A percentile compares a stretch with the other conserved stretches of the same genome.
Conservation (phyloP, 1,284 basidiomycete species). For the Rhodotorula sp. region DNA sequence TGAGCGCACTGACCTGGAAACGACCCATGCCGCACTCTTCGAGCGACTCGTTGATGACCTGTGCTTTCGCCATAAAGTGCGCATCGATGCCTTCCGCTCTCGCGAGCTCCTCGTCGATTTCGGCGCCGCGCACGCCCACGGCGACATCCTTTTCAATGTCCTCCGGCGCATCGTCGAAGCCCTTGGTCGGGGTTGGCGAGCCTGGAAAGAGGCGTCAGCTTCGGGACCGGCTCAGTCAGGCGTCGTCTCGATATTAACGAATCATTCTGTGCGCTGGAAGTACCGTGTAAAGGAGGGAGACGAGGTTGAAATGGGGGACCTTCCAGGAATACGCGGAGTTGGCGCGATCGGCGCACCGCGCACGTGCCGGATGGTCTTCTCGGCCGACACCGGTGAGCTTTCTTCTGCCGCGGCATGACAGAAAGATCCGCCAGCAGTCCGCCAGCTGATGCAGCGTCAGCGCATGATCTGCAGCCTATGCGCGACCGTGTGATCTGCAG, state of each 20-base stretch:
- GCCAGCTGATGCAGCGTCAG: too few species aligned
- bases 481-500: too few species aligned
- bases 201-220: neutral
- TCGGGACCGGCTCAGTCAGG: too few species aligned
- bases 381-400: too few species aligned
- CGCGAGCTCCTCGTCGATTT: neutral
- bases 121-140: neutral
- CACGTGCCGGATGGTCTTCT: too few species aligned
- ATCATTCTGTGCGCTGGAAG: neutral
- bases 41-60: slow-evolving; percentile 1
- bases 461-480: too few species aligned
- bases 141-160: neutral
- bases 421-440: too few species aligned
- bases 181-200: neutral
- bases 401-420: too few species aligned
- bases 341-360: too few species aligned
- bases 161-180: neutral
- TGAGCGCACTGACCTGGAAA: neutral
- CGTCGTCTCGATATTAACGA: neutral
- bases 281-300: too few species aligned
- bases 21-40: slow-evolving; percentile 2
- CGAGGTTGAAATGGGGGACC: too few species aligned
- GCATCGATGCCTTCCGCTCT: neutral
- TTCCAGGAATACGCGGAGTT: too few species aligned
- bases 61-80: neutral